These are phyloP conservation scores for Plasmopara halstedii DNA, from an alignment of 352 stramenopile genomes.

Conservation along the genomic window DNA sequence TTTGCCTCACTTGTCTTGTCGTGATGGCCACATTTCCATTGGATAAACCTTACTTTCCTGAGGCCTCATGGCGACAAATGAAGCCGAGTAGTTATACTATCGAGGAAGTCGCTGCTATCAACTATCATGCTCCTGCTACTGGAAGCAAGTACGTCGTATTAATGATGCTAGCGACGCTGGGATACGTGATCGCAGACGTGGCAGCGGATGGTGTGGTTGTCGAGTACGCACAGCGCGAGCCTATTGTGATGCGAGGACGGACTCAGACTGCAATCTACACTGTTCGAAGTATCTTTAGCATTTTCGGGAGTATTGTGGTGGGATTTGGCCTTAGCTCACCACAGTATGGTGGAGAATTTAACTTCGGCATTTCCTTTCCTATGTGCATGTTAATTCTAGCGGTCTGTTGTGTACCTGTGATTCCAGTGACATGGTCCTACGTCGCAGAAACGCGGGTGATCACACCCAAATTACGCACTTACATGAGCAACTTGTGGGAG, in stretches of 20 bases:
- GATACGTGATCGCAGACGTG: conserved; percentile 46
- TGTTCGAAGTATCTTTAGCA: conserved; percentile 26
- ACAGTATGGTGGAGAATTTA: conserved; percentile 28
- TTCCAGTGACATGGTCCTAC: conserved; percentile 30
- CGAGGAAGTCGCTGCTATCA: conserved; percentile 20
- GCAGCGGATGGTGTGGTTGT: conserved; percentile 37
- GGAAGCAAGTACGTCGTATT: conserved; percentile 45
- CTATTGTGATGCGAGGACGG: conserved; percentile 22
- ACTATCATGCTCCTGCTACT: conserved; percentile 21
- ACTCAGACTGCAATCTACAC: conserved; percentile 38
- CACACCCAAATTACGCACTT: conserved; percentile 12
- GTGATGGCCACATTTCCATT: conserved; percentile 30
- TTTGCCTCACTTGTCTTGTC: conserved; percentile 33
- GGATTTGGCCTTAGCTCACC: conserved; percentile 28
- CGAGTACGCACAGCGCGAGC: conserved; percentile 37
- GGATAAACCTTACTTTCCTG: conserved; percentile 43
- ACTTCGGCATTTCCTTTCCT: conserved; percentile 26
- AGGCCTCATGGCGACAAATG: conserved; percentile 16
- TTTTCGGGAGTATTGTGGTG: conserved; percentile 25
- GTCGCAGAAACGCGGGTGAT: conserved; percentile 19
- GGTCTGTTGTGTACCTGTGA: conserved; percentile 19
- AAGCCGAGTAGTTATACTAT: conserved; percentile 20
- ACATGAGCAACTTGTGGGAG: conserved; percentile 21
- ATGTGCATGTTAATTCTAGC: conserved; percentile 19
- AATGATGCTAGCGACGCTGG: conserved; percentile 44